Base-by-base conservation (phyloP, 1,284 basidiomycete species). In the Papiliotrema terrestris region DNA sequence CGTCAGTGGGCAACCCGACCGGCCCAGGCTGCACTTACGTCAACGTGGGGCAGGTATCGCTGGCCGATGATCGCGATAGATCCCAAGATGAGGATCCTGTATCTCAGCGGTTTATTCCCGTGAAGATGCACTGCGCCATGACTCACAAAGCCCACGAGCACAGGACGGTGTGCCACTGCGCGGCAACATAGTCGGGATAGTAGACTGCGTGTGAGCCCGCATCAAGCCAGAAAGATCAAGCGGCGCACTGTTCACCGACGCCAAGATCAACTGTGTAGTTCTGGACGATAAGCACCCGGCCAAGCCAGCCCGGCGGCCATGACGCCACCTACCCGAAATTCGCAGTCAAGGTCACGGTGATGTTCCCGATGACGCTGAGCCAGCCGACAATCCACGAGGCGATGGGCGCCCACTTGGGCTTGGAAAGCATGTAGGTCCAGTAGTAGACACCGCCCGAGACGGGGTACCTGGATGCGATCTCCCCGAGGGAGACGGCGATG, bases 371-470 rank as follows among this genome's bases (percentile, higher is more conserved):
- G 13, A 78, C 61, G 14, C 68, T 71, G 23, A 78, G 65, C 78
- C 78, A 79, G 15, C 78, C 78, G 9, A 75, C 74, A 39, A 78
- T 70, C 71, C 75, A 79, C 8, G 72, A 72, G 2, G 74, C 64
- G 39, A 78, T 32, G 0, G 73, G 71, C 3, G 69, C 71, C 59
- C 69, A 73, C 38, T 62, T 66, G 23, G 60, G 65, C 19, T 72
- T 73, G 1, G 74, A 67, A 9, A 77, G 70, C 62, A 75, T 75
- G 38, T 69, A 76, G 0, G 74, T 67, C 76, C 77, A 78, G 52
- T 78, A 75, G 59, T 78, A 79, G 20, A 77, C 73, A 25, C 78
- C 78, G 3, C 78, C 78, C 0, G 73, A 69, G 9, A 72, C 69
- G 0, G 78, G 78, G 54, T 71, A 78, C 29, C 72, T 69, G 4